Conservation (phyloP, 148 eudicot species). For the Rhododendron vialii region DNA sequence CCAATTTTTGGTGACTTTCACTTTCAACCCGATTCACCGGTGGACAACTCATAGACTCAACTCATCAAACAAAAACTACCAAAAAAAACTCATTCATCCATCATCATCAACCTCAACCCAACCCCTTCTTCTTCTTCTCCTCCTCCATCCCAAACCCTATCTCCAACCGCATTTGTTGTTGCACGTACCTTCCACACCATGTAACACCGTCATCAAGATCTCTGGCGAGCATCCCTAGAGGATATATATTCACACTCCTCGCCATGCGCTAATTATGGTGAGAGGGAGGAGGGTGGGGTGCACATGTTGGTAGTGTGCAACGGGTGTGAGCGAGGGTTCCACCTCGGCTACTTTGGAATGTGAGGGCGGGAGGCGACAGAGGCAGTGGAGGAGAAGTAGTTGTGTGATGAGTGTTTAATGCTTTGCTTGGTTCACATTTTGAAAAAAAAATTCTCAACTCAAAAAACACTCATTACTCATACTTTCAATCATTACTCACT, state of each 20-base stretch:
- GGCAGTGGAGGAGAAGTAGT: too few species aligned
- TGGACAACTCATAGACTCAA: background rate
- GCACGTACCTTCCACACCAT: too few species aligned
- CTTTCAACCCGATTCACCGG: too few species aligned
- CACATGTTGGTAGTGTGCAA: background rate
- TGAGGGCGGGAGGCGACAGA: background rate
- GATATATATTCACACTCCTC: background rate
- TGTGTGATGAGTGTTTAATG: background rate
- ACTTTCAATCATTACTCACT: too few species aligned
- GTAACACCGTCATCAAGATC: background rate
- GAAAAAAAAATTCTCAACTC: too few species aligned
- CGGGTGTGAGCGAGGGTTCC: background rate
- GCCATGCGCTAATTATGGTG: background rate
- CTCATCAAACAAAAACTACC: background rate
- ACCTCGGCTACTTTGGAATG: background rate
- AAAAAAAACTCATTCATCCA: background rate
- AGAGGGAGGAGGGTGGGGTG: background rate
- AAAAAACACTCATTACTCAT: too few species aligned
- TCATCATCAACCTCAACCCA: background rate
- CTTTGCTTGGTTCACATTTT: too few species aligned
- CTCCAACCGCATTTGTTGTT: too few species aligned
- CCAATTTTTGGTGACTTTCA: too few species aligned
- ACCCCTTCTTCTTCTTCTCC: too few species aligned
- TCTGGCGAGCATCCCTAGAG: background rate
- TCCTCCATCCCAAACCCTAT: too few species aligned